Percentiles rank a stretch among this genome's conserved stretches.
Evolutionary conservation across 768 basidiomycete species (phyloP).

Genomic region (Leccinum rimulosum): DNA sequence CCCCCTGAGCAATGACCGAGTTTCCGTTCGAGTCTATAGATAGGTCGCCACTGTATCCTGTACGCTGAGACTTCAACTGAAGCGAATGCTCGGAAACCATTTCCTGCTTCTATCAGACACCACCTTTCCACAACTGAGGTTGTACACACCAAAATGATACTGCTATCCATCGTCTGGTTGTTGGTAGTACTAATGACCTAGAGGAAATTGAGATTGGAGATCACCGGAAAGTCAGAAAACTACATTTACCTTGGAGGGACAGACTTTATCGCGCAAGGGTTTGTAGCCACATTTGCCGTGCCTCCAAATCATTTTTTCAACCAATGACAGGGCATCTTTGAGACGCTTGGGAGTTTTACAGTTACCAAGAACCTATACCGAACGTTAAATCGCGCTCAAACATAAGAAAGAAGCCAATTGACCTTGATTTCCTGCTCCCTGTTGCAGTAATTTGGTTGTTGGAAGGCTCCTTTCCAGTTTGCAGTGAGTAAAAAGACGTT

Average conservation of each 20-base stretch:
- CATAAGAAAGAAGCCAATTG: conserved; percentile 1
- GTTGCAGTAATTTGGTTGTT: conserved; percentile 52
- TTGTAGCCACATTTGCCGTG: conserved; percentile 72
- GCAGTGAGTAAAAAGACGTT: conserved; percentile 48
- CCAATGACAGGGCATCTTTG: conserved; percentile 47
- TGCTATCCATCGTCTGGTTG: conserved; percentile 52
- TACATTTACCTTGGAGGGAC: conserved; percentile 68
- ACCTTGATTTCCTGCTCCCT: conserved; percentile 75
- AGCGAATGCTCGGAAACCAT: conserved; percentile 69
- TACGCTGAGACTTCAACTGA: conserved; percentile 53
- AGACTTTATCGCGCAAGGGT: conserved; percentile 58
- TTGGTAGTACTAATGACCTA: conserved; percentile 41
- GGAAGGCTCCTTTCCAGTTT: conserved; percentile 28
- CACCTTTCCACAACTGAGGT: not conserved
- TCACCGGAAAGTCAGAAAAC: not conserved
- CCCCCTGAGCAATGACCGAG: conserved; percentile 42
- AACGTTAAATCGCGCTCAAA: not conserved
- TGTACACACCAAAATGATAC: conserved; percentile 55
- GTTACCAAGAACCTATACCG: conserved; percentile 36
- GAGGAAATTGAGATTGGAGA: not conserved
- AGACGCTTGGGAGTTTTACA: conserved; percentile 76
- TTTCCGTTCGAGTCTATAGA: conserved; percentile 56
- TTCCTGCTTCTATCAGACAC: conserved; percentile 46
- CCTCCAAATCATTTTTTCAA: conserved; percentile 63
- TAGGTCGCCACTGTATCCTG: conserved; percentile 34